Evolutionary conservation across 768 basidiomycete genomes (phyloP).

Genomic region (Leccinum uliginosum): DNA sequence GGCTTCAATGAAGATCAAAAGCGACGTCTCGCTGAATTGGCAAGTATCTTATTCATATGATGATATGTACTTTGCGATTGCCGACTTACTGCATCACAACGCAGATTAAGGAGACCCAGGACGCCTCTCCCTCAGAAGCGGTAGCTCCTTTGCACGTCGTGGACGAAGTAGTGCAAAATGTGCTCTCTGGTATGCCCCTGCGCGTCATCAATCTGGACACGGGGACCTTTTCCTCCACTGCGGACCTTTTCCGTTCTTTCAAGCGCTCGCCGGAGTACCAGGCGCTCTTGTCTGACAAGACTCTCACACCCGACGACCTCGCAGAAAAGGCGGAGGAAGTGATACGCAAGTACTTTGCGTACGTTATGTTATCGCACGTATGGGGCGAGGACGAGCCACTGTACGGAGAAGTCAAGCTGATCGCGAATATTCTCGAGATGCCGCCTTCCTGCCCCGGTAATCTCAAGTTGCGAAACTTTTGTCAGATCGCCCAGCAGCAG

Average conservation of each 20-base stretch:
- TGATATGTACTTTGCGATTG: not conserved
- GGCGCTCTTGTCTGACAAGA: conserved; percentile 10
- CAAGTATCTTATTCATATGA: not conserved
- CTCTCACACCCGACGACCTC: conserved; percentile 4
- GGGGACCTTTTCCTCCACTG: conserved; percentile 16
- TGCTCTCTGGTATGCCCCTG: conserved; percentile 19
- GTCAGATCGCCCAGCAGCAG: conserved; percentile 14
- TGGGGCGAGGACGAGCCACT: conserved; percentile 27
- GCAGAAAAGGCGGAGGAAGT: conserved; percentile 13
- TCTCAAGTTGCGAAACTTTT: conserved; percentile 22
- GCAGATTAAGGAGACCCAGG: not conserved
- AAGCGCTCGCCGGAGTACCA: conserved; percentile 12
- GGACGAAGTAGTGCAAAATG: conserved; percentile 17
- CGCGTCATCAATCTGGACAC: conserved; percentile 20
- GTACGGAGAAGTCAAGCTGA: conserved; percentile 14
- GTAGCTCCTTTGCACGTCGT: conserved; percentile 8
- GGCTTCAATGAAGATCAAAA: not conserved
- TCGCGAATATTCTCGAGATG: conserved; percentile 16
- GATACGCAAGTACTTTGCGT: conserved; percentile 21
- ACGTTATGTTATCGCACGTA: conserved; percentile 27
- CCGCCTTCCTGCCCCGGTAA: conserved; percentile 13
- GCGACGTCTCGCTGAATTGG: not conserved
- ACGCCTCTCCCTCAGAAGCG: conserved; percentile 5
- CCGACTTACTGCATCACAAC: not conserved
- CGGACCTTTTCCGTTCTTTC: conserved; percentile 16